Conservation (phyloP, 2,329 filamentous ascomycete species). For the Ophiostoma sp. region DNA sequence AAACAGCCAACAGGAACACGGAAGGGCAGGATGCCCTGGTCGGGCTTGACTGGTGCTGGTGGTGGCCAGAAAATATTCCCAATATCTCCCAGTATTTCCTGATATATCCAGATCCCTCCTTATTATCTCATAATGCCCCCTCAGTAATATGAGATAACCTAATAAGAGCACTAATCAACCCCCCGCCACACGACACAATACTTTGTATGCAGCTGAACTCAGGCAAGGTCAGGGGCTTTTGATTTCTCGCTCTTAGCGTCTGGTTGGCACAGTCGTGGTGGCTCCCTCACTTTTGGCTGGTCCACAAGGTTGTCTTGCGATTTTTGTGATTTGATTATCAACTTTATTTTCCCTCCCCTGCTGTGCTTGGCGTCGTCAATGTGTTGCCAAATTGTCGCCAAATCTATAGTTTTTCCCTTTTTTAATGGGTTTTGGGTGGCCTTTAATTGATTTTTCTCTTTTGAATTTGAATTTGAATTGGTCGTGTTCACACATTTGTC, state of each 20-base stretch:
- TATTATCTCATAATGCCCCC: background rate
- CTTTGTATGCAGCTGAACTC: conserved; percentile 16
- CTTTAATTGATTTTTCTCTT: conserved; percentile 14
- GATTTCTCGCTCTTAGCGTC: conserved; percentile 17
- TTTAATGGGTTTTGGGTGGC: background rate
- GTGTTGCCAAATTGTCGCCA: background rate
- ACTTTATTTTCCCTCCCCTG: background rate
- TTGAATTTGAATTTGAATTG: background rate
- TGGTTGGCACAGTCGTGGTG: conserved; percentile 6
- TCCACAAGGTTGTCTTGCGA: conserved; percentile 8
- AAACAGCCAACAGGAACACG: conserved; percentile 11
- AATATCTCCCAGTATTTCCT: background rate
- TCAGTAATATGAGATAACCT: background rate
- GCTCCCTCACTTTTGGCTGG: conserved; percentile 6
- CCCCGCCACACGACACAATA: conserved; percentile 13
- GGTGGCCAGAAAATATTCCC: background rate
- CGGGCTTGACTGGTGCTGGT: background rate
- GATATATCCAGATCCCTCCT: background rate
- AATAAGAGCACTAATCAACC: background rate
- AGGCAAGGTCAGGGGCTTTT: conserved; percentile 22
- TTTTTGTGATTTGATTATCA: conserved; percentile 8
- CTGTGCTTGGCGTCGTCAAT: conserved; percentile 7
- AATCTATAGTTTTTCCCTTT: background rate
- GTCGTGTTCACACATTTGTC: background rate
- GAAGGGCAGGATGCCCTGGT: conserved; percentile 7